Evolutionary conservation across 2,329 filamentous ascomycete species (phyloP), one percentile per base, ranked within the genome.

Genomic region (Fusarium nelsonii): DNA sequence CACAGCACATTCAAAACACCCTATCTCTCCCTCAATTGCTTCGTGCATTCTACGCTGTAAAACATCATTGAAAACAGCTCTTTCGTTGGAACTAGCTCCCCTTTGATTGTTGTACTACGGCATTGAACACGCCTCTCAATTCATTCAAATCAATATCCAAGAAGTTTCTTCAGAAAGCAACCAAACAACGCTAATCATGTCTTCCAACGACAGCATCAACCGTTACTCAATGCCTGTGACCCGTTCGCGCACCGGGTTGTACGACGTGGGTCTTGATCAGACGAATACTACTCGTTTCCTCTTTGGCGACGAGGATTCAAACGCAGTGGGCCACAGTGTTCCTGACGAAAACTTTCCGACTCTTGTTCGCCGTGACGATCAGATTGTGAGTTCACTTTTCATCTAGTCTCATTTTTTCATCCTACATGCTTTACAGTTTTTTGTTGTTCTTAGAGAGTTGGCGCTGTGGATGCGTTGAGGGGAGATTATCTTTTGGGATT

Each of bases 161-260:
- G 43, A 33, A 32, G n/a, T 20, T 32, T 14, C 40, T 30, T 28
- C 16, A 36, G 6, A 53, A 50, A 30, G 26, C 18, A 14, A 49
- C 14, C 37, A 37, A 51, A 28, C 44, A 34, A 45, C 34, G 44
- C 75, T 77, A 41, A 77, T 61, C 28, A 70, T 70, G 64, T 34
- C 45, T 14, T 54, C 40, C 37, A 62, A 74, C 64, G 66, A 73
- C 73, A 97, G 93, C 71, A 85, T 91, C 64, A 97, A 97, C 78
- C 91, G 95, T 69, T 97, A 97, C 80, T 97, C 95, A 6, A 94
- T 97, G 92, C 95, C 95, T 33, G 92, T 95, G 52, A 93, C 91
- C 48, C 87, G 87, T 63, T 88, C 90, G 70, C 88, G 91, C 70
- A 89, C 85, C 70, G 87, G 90, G 67, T 81, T 89, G 73, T 89